Conservation (phyloP, 176 grass and related monocot species). For the Phoenix dactylifera region DNA sequence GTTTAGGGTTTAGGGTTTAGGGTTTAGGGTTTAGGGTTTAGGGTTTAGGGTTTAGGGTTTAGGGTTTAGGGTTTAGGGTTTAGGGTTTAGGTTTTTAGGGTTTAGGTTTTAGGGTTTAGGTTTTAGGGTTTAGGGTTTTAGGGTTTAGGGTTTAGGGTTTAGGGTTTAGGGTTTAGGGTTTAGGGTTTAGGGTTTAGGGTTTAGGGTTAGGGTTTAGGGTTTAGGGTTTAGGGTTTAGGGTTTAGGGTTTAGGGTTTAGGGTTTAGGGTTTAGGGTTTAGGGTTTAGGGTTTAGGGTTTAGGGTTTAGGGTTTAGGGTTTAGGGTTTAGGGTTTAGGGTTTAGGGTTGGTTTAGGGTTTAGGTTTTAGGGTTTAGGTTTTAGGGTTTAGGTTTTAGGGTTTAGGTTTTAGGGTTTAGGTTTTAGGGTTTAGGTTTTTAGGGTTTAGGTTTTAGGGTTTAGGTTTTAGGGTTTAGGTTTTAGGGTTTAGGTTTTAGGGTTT, state of each 20-base stretch:
- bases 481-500: not conserved
- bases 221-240: too few species aligned
- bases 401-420: not conserved
- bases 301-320: constrained; percentile 9
- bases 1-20: constrained; percentile 15
- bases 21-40: constrained; percentile 14
- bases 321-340: constrained; percentile 17
- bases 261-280: too few species aligned
- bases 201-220: not conserved
- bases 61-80: not conserved
- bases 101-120: too few species aligned
- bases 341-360: too few species aligned
- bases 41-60: constrained; percentile 10
- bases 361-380: constrained; percentile 1
- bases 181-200: too few species aligned
- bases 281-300: too few species aligned
- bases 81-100: too few species aligned
- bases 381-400: constrained; percentile 3
- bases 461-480: not conserved
- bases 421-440: constrained; percentile 1
- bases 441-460: not conserved
- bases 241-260: too few species aligned
- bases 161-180: too few species aligned
- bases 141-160: constrained; percentile 10
- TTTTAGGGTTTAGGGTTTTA: constrained; percentile 11